Percentiles rank a stretch among this genome's conserved stretches.
Evolutionary conservation across 108 stramenopile species (phyloP).

Genomic region (Hondaea fermentalgiana): DNA sequence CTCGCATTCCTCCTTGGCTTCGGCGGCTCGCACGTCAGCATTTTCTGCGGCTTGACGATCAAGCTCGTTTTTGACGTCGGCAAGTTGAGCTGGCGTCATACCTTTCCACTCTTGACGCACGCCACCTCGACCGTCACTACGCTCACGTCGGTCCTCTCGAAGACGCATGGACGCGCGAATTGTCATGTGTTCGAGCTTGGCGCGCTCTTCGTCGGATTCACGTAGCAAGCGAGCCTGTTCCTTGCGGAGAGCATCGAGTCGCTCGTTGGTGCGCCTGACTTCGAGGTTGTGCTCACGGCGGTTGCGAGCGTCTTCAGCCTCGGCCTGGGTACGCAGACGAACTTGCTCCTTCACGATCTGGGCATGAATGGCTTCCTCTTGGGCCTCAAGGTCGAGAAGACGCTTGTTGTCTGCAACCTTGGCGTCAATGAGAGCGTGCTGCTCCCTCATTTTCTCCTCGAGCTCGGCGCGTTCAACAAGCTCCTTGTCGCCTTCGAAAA

Average conservation of each 20-base stretch:
- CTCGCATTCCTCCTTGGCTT: not conserved
- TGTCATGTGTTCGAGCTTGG: not conserved
- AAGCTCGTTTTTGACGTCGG: no score
- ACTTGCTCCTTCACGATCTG: not conserved
- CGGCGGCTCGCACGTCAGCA: not conserved
- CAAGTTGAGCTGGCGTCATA: not conserved
- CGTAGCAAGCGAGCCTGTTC: not conserved
- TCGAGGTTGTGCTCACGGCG: not conserved
- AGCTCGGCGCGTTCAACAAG: not conserved
- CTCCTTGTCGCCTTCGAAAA: not conserved
- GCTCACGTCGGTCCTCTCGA: not conserved
- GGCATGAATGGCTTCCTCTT: not conserved
- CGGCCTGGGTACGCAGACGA: not conserved
- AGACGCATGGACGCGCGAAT: not conserved
- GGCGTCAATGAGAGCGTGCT: not conserved
- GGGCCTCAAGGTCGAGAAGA: not conserved
- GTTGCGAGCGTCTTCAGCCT: not conserved
- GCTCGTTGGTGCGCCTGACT: not conserved
- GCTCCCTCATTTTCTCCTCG: not conserved
- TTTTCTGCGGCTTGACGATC: not conserved
- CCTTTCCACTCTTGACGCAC: constrained; percentile 9
- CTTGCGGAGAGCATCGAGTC: not conserved
- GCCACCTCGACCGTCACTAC: not conserved
- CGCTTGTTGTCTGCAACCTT: not conserved
- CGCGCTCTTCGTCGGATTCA: not conserved